Evolutionary conservation across 495 filamentous ascomycete genomes (phyloP), one percentile per base, ranked within the genome.

Genomic region (Emericellopsis terricola): DNA sequence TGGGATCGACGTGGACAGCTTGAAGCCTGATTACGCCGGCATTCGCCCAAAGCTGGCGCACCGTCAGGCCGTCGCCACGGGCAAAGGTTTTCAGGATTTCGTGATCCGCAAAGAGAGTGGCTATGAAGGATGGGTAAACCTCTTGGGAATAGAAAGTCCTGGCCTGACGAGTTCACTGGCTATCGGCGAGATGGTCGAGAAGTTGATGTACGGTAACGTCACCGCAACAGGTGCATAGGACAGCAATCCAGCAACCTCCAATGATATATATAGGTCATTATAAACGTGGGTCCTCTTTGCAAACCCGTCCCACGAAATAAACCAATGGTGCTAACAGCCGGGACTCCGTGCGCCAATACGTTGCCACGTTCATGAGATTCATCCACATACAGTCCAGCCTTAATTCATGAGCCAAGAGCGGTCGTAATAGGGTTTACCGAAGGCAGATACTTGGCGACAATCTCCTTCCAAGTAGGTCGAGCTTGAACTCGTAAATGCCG

Each of bases 141-240:
- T 94, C 42, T 47, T 96, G 45, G 84, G 82, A 5, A 94, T 97
- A 51, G 89, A 97, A 58, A 92, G 82, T 57, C 89, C 89, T 0
- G 91, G 89, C 31, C 59, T 97, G 52, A 97, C 89, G 19, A 87
- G 80, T 50, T 73, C 63, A 37, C 61, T 97, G 59, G 85, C 84
- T 8, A 93, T 97, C 57, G 87, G 62, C 9, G 83, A 91, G 45
- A 71, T 71, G 65, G 89, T 94, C 13, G 60, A 76, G 46, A 60
- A 55, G 11, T 53, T 94, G 38, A 49, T 94, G 43, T 91, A 92
- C 56, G 47, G 53, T 24, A 44, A 39, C 30, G 15, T 17, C 10
- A 20, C 2, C 15, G 8, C 13, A 16, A 16, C 16, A 5, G 11
- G 6, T 13, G 4, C 23, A 27, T 27, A 27, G 8, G n/a, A 27